These are phyloP conservation scores for Hibiscus mutabilis DNA, from an alignment of 345 rosid genomes.

Conservation along the genomic window DNA sequence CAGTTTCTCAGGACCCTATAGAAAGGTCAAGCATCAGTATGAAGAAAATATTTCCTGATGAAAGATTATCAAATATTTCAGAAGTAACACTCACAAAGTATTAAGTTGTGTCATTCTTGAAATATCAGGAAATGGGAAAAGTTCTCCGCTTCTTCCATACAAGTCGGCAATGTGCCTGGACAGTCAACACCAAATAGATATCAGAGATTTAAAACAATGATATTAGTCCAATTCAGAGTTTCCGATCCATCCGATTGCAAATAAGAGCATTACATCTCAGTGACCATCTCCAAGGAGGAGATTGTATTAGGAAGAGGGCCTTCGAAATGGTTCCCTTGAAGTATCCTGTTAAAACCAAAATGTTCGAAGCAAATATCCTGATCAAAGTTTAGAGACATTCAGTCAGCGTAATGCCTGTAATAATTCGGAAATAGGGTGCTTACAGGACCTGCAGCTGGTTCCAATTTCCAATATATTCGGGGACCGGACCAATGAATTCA, in stretches of 20 bases:
- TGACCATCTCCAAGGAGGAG: conserved; percentile 1
- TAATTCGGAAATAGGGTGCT: not conserved
- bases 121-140: not conserved
- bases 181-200: not conserved
- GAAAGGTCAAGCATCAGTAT: not conserved
- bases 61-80: not conserved
- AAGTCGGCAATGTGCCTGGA: conserved; percentile 8
- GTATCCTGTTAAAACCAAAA: conserved; percentile 4
- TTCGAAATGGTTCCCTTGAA: conserved; percentile 8
- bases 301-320: conserved; percentile 6
- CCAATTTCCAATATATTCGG: conserved; percentile 5
- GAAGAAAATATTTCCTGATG: not conserved
- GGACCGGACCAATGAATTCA: not conserved
- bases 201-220: not conserved
- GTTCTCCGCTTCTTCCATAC: conserved; percentile 4
- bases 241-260: too few relatives aligned
- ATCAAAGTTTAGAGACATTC: not conserved
- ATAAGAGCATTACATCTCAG: conserved; percentile 4
- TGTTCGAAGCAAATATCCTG: not conserved
- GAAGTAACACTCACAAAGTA: conserved; percentile 3
- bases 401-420: not conserved
- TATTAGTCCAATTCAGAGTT: too few relatives aligned
- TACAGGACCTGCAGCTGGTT: not conserved
- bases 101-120: not conserved
- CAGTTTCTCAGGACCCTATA: conserved; percentile 4